Evolutionary conservation across 2,329 filamentous ascomycete species (phyloP).

Genomic region (Colletotrichum ledebouriae): DNA sequence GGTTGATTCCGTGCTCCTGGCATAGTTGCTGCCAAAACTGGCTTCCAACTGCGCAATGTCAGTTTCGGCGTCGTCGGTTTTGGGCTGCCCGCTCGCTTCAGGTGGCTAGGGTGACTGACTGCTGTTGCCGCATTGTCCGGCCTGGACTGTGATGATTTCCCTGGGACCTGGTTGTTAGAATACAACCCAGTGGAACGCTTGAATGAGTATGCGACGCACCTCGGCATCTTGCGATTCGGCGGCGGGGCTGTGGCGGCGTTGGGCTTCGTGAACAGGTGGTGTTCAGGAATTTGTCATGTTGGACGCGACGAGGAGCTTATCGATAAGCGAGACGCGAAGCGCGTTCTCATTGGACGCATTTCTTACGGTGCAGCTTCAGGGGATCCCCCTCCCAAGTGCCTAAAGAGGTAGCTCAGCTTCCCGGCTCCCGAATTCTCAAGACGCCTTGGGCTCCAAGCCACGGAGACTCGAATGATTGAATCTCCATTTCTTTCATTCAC

Average conservation of each 20-base stretch:
- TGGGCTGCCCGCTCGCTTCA: background rate
- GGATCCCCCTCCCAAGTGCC: background rate
- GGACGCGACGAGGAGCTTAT: conserved; percentile 41
- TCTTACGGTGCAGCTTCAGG: background rate
- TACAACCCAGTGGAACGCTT: too few species aligned
- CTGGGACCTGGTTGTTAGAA: conserved; percentile 61
- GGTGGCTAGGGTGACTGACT: conserved; percentile 71
- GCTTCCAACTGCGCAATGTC: conserved; percentile 78
- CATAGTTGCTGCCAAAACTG: conserved; percentile 99
- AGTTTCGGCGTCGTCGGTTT: conserved; percentile 44
- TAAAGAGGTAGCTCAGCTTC: too few species aligned
- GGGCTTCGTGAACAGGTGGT: conserved; percentile 31
- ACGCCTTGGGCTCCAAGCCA: conserved; percentile 10
- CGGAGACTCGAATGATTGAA: conserved; percentile 13
- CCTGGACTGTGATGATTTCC: conserved; percentile 99
- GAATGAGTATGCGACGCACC: conserved; percentile 22
- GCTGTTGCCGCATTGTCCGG: conserved; percentile 99
- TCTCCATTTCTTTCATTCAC: conserved; percentile 39
- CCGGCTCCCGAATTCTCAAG: background rate
- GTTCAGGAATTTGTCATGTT: conserved; percentile 34
- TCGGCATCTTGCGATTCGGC: conserved; percentile 39
- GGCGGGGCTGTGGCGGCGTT: conserved; percentile 31
- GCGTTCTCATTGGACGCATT: conserved; percentile 23
- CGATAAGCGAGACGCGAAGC: conserved; percentile 42
- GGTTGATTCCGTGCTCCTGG: conserved; percentile 97